Evolutionary conservation across 345 rosid genomes (phyloP), one percentile per base, ranked within the genome.

Genomic region (Orychophragmus violaceus): DNA sequence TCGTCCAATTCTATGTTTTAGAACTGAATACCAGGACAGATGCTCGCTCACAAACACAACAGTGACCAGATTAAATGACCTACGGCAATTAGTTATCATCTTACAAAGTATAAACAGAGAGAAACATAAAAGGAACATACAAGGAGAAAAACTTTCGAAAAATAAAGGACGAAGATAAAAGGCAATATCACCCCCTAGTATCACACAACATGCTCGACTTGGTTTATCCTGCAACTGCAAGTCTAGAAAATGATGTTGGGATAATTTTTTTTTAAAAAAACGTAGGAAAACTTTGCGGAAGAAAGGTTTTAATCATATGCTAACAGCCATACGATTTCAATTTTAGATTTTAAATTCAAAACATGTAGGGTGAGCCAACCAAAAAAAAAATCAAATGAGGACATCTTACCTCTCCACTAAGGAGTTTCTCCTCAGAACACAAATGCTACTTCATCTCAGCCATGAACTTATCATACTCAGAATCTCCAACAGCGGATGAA

Each of bases 401-500:
- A 56, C 24, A 41, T 30, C 70, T 77, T 84, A 94, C 99, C 97
- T 82, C 77, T 67, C 55, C 32, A 45, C 55, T 35, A 45, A 42
- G 61, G 64, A 65, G 62, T 28, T 68, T 48, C 8, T 46, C 35
- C 16, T 8, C 28, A 67, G 73, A 55, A 28, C 63, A 44, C 57
- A 33, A 45, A 52, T 44, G 35, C 84, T 85, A 95, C 74, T 95
- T 91, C 95, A 89, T 88, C 87, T 95, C 97, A 23, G 96, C 85
- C 97, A 95, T 89, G 75, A 95, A 89, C 82, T 91, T 95, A 76
- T 91, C 94, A 71, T 90, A 94, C 78, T 89, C 96, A 14, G 89
- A 79, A 76, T 95, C 97, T 25, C 86, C 82, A 75, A 86, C 91
- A 79, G 78, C 76, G 13, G 80, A 37, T 56, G 82, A 9, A 70